Percentiles rank a stretch among this genome's conserved stretches.
Conservation (phyloP, 148 eudicot species). For the Rheum nobile region DNA sequence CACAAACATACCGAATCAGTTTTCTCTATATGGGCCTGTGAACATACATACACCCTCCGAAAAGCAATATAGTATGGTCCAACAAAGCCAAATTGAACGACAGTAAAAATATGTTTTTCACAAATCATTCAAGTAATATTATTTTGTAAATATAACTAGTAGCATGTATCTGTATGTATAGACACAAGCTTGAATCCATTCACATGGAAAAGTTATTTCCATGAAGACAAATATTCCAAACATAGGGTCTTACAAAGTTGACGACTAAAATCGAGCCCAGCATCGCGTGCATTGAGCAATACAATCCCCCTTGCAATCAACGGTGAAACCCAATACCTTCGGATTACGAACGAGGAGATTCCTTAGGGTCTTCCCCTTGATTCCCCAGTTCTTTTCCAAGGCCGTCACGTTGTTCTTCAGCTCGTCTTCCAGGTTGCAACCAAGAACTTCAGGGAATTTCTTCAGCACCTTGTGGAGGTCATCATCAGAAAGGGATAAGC, state of each 20-base stretch:
- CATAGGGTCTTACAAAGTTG: background rate
- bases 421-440: slow-evolving; percentile 74
- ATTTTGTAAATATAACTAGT: background rate
- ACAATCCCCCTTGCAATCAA: slow-evolving; percentile 98
- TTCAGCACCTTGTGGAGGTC: slow-evolving; percentile 71
- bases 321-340: slow-evolving; percentile 67
- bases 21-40: background rate
- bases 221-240: background rate
- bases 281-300: slow-evolving; percentile 95
- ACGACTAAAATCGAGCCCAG: slow-evolving; percentile 77
- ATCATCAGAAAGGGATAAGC: slow-evolving; percentile 64
- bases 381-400: slow-evolving; percentile 69
- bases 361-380: slow-evolving; percentile 62
- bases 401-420: slow-evolving; percentile 55
- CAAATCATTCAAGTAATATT: background rate
- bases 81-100: background rate
- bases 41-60: too few species aligned
- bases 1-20: background rate
- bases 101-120: background rate
- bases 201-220: background rate
- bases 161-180: background rate
- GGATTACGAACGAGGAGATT: slow-evolving; percentile 85
- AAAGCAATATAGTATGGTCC: background rate
- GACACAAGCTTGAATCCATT: background rate
- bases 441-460: slow-evolving; percentile 95